phyloP scores from a whole-genome alignment of 2,329 filamentous ascomycete species.

The Pseudofabraea citricarpa region DNA sequence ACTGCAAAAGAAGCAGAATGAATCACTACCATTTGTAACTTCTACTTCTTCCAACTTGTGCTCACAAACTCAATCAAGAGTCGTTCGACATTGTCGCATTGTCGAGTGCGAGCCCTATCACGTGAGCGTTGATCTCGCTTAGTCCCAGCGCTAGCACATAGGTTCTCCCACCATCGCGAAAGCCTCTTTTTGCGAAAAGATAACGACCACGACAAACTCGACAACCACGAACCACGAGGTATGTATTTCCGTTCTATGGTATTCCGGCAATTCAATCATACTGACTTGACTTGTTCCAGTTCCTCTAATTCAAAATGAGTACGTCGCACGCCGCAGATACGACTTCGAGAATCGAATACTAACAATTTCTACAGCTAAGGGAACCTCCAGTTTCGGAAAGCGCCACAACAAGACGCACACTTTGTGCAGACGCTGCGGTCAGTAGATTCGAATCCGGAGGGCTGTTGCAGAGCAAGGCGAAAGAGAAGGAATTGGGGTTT shows the following conservation, averaged over 20 bases:
- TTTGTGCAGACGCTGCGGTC: slow-evolving; percentile 31
- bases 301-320: slow-evolving; percentile 29
- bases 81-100: no score
- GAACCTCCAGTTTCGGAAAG: slow-evolving; percentile 27
- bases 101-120: no score
- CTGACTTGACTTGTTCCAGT: slow-evolving; percentile 14
- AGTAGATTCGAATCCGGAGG: slow-evolving; percentile 26
- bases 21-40: no score
- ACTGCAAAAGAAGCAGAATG: no score
- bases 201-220: slow-evolving; percentile 16
- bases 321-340: slow-evolving; percentile 11
- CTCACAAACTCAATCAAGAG: no score
- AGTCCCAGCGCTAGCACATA: background rate
- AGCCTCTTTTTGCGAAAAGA: background rate
- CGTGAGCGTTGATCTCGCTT: background rate
- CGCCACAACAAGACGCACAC: slow-evolving; percentile 32
- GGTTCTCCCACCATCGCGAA: background rate
- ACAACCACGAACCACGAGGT: slow-evolving; percentile 15
- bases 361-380: slow-evolving; percentile 24
- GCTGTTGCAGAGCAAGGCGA: no score
- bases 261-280: background rate
- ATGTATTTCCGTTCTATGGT: slow-evolving; percentile 5
- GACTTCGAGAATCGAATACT: slow-evolving; percentile 10
- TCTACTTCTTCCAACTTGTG: no score
- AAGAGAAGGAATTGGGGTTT: no score